Base-by-base conservation (phyloP, 1,284 basidiomycete genomes). In the Apiotrichum siamense region DNA sequence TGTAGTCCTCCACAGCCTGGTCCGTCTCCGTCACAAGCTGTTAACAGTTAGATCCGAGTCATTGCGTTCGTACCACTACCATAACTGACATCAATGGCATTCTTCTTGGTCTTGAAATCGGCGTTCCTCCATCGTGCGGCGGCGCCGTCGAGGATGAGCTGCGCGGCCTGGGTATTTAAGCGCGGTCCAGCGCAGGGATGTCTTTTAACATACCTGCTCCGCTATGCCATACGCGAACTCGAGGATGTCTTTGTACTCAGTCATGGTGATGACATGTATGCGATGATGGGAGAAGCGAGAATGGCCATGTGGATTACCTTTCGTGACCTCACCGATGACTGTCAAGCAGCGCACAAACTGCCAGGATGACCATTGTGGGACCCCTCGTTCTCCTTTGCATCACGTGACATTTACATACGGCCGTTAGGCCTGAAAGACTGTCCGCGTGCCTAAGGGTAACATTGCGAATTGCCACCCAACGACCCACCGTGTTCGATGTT, bases 21-120 rank as follows among this genome's bases (percentile, higher is more conserved):
- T 98, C 93, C 61, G 89, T 94, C 75, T 96, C 87, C 0, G 93
- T 97, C 11, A 97, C 93, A 25, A 97, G 78, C 69, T 78, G 58
- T 13, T 12, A 15, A 44, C 33, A 52, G 32, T 21, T 20, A 20
- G 21, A 38, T 21, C 11, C 12, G n/a, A 6, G n/a, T n/a, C 7
- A 6, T 35, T 35, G 7, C 10, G n/a, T 10, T 31, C n/a, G 33
- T n/a, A 17, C 20, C 17, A 10, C 7, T 15, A 15, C n/a, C 3
- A 3, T 1, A 20, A 35, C 66, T 52, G 49, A 74, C 69, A 73
- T 92, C 89, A 23, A 90, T 63, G 11, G 68, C 60, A 35, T 67
- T 70, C 60, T 65, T 66, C 60, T 70, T 70, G 25, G 54, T 54
- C 21, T 61, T 52, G 25, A 55, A 44, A 12, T 62, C 57, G 13